Conservation (phyloP, 352 stramenopile species). For the Globisporangium carolinianum region DNA sequence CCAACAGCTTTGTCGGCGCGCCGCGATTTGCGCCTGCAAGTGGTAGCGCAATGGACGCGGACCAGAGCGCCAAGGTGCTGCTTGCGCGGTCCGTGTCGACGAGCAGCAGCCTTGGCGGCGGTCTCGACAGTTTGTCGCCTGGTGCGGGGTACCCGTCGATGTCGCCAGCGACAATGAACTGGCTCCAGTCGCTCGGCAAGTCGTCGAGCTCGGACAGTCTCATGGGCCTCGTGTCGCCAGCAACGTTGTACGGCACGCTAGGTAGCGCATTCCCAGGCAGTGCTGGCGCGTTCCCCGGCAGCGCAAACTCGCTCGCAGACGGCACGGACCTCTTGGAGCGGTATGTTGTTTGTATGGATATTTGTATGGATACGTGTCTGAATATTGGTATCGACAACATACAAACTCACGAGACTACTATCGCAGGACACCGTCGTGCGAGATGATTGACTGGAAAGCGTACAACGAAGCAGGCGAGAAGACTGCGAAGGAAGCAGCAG, state of each 20-base stretch:
- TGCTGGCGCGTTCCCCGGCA: slow-evolving; percentile 1
- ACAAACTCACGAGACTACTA: background rate
- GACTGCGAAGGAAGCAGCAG: slow-evolving; percentile 32
- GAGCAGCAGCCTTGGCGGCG: slow-evolving; percentile 18
- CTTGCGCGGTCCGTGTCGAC: slow-evolving; percentile 36
- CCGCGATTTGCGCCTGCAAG: slow-evolving; percentile 2
- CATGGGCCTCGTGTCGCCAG: slow-evolving; percentile 49
- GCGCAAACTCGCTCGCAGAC: slow-evolving; percentile 8
- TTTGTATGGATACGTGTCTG: background rate
- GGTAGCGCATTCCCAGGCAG: slow-evolving; percentile 8
- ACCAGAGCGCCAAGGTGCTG: slow-evolving; percentile 29
- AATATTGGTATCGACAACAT: background rate
- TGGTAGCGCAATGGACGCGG: slow-evolving; percentile 1
- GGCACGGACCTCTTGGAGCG: slow-evolving; percentile 18
- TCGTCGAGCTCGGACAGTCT: slow-evolving; percentile 60
- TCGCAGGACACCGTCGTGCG: slow-evolving; percentile 40
- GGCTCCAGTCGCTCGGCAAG: slow-evolving; percentile 68
- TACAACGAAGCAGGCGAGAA: slow-evolving; percentile 75
- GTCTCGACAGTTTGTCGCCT: slow-evolving; percentile 44
- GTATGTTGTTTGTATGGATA: slow-evolving; percentile 12
- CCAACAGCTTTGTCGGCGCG: slow-evolving; percentile 5
- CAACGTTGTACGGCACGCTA: slow-evolving; percentile 26
- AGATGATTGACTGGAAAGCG: slow-evolving; percentile 84
- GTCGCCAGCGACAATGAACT: slow-evolving; percentile 71
- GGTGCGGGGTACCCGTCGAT: slow-evolving; percentile 51